Base-by-base conservation (phyloP, 768 basidiomycete species). In the Trametes gibbosa region DNA sequence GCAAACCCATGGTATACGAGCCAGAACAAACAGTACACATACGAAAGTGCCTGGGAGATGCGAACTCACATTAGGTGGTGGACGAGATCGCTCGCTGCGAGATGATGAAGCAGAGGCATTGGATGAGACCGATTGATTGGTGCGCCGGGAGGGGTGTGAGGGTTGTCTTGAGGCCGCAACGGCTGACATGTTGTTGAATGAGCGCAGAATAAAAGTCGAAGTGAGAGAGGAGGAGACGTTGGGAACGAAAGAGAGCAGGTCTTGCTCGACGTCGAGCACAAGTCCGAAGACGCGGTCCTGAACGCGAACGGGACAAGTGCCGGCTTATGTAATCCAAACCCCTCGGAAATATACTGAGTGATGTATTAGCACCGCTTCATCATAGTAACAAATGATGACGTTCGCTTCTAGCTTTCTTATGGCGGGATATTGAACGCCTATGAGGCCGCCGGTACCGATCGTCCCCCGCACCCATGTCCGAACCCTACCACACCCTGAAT, bases 41-140 rank as follows among this genome's bases (percentile, higher is more conserved):
- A 39, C 13, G 37, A 39, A 14, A 3, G 13, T 39, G 7, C 13
- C 10, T 3, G 16, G 2, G 43, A 24, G 17, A 21, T 37, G 12
- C 29, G 25, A 13, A 61, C 59, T 54, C 52, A 63, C 61, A 24
- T 43, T 63, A 4, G 40, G 52, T n/a, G 56, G 40, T 10, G 65
- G 39, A 32, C 61, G 61, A 5, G 62, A 51, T 16, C 61, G 43
- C 13, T 63, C 65, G 56, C 59, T 58, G 34, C 65, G 58, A 13
- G 58, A 59, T 17, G 57, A 57, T 21, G 56, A 53, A 50, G 51
- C 50, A 24, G 61, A 65, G 32, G 48, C 53, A 17, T 52, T 65
- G 27, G 64, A 65, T 8, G 61, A 60, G 50, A 62, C 50, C 29
- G 61, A 63, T 41, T 65, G 56, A 43, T 65, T 65, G 12, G 51